A percentile compares a stretch with the other conserved stretches of the same genome.
Evolutionary conservation across 768 basidiomycete species (phyloP).

Genomic region (Boletus tylopilopsis): DNA sequence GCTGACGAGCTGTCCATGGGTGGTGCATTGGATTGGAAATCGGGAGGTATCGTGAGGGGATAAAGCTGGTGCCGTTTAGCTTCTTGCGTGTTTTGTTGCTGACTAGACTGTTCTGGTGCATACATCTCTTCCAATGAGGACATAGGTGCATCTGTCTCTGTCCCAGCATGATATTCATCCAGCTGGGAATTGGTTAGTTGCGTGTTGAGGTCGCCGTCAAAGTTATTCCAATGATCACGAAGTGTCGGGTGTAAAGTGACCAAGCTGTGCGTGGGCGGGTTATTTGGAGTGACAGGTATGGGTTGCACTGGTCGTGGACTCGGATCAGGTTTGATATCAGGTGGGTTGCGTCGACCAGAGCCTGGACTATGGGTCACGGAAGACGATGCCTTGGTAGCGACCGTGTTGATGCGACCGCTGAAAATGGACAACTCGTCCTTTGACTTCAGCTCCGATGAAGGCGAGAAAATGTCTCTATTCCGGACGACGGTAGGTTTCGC

Average conservation of each 20-base stretch:
- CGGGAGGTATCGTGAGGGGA: slow-evolving; percentile 22
- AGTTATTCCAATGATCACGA: slow-evolving; percentile 51
- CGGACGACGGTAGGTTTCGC: slow-evolving; percentile 44
- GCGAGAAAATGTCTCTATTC: slow-evolving; percentile 54
- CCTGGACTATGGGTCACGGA: slow-evolving; percentile 6
- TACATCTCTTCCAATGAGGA: slow-evolving; percentile 1
- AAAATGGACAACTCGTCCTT: slow-evolving; percentile 74
- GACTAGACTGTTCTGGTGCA: neutral
- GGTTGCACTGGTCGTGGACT: slow-evolving; percentile 20
- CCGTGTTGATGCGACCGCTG: slow-evolving; percentile 67
- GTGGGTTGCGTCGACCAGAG: neutral
- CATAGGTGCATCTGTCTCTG: slow-evolving; percentile 18
- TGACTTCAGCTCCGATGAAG: slow-evolving; percentile 41
- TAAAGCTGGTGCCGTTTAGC: slow-evolving; percentile 21
- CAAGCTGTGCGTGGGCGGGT: slow-evolving; percentile 27
- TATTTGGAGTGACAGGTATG: slow-evolving; percentile 28
- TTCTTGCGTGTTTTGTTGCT: slow-evolving; percentile 14
- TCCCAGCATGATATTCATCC: slow-evolving; percentile 24
- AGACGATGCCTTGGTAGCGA: slow-evolving; percentile 44
- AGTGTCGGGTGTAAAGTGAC: slow-evolving; percentile 53
- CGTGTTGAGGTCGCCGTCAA: slow-evolving; percentile 50
- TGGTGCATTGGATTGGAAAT: slow-evolving; percentile 3
- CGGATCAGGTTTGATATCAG: slow-evolving; percentile 23
- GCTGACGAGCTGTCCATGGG: slow-evolving; percentile 3
- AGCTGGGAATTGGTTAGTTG: slow-evolving; percentile 41